Conservation (phyloP, 495 filamentous ascomycete species). For the Chaetomium tenue region DNA sequence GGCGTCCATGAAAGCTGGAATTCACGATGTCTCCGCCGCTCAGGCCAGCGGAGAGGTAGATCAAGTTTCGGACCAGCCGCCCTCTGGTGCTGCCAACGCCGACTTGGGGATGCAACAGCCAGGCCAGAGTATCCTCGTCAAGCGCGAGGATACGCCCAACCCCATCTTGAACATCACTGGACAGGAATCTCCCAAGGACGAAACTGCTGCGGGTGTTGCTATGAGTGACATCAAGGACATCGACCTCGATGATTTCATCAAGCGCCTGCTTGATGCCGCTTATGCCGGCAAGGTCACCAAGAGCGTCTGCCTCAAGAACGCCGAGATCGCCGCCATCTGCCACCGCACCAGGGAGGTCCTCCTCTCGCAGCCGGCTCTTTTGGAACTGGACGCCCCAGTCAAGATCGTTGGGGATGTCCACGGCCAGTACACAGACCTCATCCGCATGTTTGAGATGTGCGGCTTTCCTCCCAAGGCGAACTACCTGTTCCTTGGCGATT, state of each 20-base stretch:
- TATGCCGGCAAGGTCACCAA: conserved; percentile 98
- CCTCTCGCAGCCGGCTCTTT: conserved; percentile 82
- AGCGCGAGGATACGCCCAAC: conserved; percentile 63
- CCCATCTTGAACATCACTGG: conserved; percentile 44
- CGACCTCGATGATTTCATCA: conserved; percentile 97
- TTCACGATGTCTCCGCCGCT: conserved; percentile 75
- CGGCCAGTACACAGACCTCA: conserved; percentile 96
- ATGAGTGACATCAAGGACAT: conserved; percentile 81
- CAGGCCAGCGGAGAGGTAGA: conserved; percentile 89
- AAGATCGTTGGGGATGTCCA: conserved; percentile 99
- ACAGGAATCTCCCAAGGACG: conserved; percentile 42
- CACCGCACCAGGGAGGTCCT: conserved; percentile 82
- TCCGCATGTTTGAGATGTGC: conserved; percentile 99
- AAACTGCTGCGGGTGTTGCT: conserved; percentile 48
- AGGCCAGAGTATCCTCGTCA: conserved; percentile 78
- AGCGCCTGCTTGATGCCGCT: conserved; percentile 85
- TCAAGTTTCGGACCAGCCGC: conserved; percentile 90
- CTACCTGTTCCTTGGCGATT: conserved; percentile 95
- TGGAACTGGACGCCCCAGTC: conserved; percentile 93
- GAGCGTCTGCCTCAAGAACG: conserved; percentile 94
- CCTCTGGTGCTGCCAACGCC: conserved; percentile 56
- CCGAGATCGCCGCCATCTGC: conserved; percentile 93
- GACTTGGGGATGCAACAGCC: conserved; percentile 53
- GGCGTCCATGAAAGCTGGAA: conserved; percentile 62
- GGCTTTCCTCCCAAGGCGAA: conserved; percentile 93